Evolutionary conservation across 148 eudicot genomes (phyloP).

Genomic region (Diospyros kaki): DNA sequence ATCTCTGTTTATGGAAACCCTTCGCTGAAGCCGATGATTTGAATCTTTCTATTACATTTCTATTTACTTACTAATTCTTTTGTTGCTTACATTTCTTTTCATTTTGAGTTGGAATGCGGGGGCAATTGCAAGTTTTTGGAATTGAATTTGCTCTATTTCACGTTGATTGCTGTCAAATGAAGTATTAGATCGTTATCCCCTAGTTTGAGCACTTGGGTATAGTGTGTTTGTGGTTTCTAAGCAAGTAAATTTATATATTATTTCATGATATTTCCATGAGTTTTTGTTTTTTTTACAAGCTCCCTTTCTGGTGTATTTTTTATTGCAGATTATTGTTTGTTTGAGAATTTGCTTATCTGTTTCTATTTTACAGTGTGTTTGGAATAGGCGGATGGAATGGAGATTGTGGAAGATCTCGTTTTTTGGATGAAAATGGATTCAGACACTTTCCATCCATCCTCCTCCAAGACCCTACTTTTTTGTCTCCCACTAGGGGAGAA

Average conservation of each 20-base stretch:
- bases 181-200: not conserved
- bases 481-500: too few relatives aligned
- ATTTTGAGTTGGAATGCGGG: not conserved
- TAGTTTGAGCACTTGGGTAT: not conserved
- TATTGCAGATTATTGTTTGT: too few relatives aligned
- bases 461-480: too few relatives aligned
- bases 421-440: too few relatives aligned
- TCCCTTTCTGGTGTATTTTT: not conserved
- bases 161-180: not conserved
- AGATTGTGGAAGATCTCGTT: too few relatives aligned
- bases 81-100: not conserved
- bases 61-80: constrained; percentile 1
- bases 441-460: too few relatives aligned
- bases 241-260: not conserved
- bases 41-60: not conserved
- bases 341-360: too few relatives aligned
- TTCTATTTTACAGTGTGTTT: too few relatives aligned
- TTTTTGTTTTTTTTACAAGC: not conserved
- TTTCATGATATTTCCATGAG: not conserved
- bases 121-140: not conserved
- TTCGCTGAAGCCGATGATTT: too few relatives aligned
- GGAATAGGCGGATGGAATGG: too few relatives aligned
- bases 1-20: not conserved
- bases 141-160: not conserved
- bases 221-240: not conserved